phyloP scores from a whole-genome alignment of 495 filamentous ascomycete genomes.

The Aspergillus cavernicola region DNA sequence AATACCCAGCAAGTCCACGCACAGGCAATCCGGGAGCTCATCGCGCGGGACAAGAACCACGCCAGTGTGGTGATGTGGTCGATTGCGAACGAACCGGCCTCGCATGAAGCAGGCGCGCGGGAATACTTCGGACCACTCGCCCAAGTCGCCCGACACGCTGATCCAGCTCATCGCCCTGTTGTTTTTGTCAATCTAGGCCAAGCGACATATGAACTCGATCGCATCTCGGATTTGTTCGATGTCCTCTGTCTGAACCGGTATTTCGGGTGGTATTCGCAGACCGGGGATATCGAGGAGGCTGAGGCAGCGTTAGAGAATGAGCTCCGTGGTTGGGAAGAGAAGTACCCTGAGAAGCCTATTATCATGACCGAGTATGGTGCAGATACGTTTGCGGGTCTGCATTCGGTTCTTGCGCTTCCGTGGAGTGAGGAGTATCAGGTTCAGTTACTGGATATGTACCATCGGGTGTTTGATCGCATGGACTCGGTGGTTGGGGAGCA shows the following conservation, averaged over 20 bases:
- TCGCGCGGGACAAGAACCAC: neutral
- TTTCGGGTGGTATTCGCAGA: neutral
- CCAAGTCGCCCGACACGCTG: neutral
- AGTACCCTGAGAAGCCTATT: neutral
- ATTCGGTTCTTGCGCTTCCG: neutral
- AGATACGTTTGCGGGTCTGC: neutral
- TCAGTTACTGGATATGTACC: neutral
- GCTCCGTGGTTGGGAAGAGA: neutral
- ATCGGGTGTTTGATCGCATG: neutral
- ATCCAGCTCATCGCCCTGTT: neutral
- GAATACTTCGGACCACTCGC: neutral
- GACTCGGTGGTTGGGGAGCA: neutral
- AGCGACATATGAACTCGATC: neutral
- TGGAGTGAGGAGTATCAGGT: slow-evolving; percentile 5
- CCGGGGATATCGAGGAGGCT: neutral
- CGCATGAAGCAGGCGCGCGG: neutral
- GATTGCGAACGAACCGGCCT: neutral
- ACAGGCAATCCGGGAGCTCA: neutral
- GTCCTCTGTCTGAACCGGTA: slow-evolving; percentile 4
- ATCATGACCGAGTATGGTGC: slow-evolving; percentile 1
- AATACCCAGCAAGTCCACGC: neutral
- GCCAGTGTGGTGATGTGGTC: neutral
- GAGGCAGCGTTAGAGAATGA: neutral
- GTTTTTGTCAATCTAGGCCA: neutral
- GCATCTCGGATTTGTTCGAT: slow-evolving; percentile 4